Evolutionary conservation across 306 rosid species (phyloP), one percentile per base, ranked within the genome.

Genomic region (Cicer bijugum): DNA sequence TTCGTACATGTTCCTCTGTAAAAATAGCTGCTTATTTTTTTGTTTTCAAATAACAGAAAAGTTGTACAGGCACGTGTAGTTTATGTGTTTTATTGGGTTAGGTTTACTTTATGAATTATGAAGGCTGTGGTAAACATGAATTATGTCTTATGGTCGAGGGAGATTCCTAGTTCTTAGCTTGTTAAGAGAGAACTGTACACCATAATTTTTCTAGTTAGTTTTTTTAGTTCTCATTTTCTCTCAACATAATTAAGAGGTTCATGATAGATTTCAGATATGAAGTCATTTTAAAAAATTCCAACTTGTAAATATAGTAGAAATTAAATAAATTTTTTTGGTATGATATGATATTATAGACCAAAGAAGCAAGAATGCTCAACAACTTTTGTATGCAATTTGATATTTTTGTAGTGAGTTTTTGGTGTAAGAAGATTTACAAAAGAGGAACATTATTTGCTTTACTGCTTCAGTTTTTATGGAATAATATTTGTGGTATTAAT

Each of bases 31-130:
- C 40, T 62, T 69, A 40, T 8, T 61, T 76, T 69, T 79, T 69
- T 42, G 61, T n/a, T 89, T 81, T 47, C 51, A 40, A 73, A 83
- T 87, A 83, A 85, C 80, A 75, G 81, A 84, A 77, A 84, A 81
- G 74, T 81, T 91, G 97, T 94, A 91, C 91, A 89, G 91, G 83
- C 88, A 89, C 77, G 40, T 86, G 91, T 89, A 86, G 83, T 82
- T 83, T 88, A 80, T 87, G 92, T 11, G 9, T 16, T 53, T 19
- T 8, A 28, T 59, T 59, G 5, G 9, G 46, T n/a, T 71, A 72
- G 73, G 48, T 78, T 37, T 46, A 14, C 69, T 12, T 79, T 59
- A 16, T 56, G 37, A 71, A 65, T 72, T 59, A 16, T 56, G 20
- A 71, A 65, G 20, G 48, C 46, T 47, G 5, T 3, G 35, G 35